phyloP scores from a whole-genome alignment of 2,329 filamentous ascomycete genomes.

The Talaromyces amestolkiae region DNA sequence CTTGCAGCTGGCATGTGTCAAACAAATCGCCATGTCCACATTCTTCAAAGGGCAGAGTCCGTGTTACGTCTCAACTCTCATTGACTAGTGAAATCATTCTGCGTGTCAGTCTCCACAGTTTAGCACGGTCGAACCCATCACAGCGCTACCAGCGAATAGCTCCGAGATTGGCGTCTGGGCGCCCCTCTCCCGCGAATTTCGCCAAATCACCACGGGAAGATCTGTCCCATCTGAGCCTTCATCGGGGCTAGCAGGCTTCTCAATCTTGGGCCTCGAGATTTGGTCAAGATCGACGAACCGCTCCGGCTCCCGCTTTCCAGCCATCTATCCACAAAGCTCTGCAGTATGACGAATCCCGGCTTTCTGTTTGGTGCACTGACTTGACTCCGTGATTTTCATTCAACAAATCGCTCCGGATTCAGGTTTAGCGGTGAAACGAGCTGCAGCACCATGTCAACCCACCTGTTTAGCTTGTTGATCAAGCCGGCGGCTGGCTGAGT shows the following conservation, averaged over 20 bases:
- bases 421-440: slow-evolving; percentile 16
- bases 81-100: neutral
- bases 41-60: neutral
- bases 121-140: slow-evolving; percentile 1
- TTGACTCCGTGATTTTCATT: neutral
- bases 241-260: neutral
- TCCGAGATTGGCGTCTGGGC: slow-evolving; percentile 9
- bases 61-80: neutral
- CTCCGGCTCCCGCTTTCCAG: slow-evolving; percentile 7
- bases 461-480: neutral
- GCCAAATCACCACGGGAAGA: slow-evolving; percentile 12
- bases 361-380: neutral
- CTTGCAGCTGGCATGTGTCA: neutral
- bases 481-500: slow-evolving; percentile 8
- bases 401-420: slow-evolving; percentile 6
- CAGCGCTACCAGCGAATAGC: slow-evolving; percentile 2
- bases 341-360: slow-evolving; percentile 7
- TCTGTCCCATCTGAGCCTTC: neutral
- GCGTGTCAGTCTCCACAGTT: neutral
- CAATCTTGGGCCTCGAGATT: slow-evolving; percentile 17
- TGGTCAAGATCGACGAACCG: slow-evolving; percentile 18
- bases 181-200: neutral
- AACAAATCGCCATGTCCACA: neutral
- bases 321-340: slow-evolving; percentile 3
- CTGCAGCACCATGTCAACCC: slow-evolving; percentile 14